Base-by-base conservation (phyloP, 192 early-diverging fungal species). In the Mortierella claussenii region DNA sequence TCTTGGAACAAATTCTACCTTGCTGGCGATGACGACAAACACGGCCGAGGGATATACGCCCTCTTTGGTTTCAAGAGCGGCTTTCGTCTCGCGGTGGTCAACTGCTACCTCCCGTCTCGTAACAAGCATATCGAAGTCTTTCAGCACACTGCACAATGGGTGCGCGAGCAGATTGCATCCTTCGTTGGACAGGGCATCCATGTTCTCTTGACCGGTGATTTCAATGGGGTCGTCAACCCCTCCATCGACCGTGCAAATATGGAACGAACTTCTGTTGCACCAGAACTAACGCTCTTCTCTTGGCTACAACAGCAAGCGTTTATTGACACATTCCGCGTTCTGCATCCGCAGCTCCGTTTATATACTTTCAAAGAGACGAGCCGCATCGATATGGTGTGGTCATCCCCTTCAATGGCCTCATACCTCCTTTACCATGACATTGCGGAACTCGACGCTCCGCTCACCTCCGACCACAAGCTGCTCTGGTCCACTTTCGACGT, bases 191-290 rank as follows among this genome's bases (percentile, higher is more conserved):
- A 50, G 13, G 48, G 48, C 2, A 7, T 4, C 37, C 32, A 37
- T 3, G 31, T 65, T 4, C 45, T 65, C 12, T 9, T 65, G 1
- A 23, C 55, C 12, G 62, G 62, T 2, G 62, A 65, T 37, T 65
- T 65, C 17, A 65, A 65, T 55, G 62, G 51, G 2, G 62, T 55
- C 2, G 51, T 55, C 17, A 55, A 65, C 42, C 62, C 62, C 5
- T 45, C 52, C 2, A 44, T 65, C n/a, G 62, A 65, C 20, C 36
- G 62, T 8, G 30, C 50, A 15, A 42, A 11, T 28, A 3, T 1
- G 2, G 21, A 6, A 13, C 34, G 28, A n/a, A 55, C 51, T 15
- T 27, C 51, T 17, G 1, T 43, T 1, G 27, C 32, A 4, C 62
- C 62, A 23, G 62, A 65, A n/a, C 52, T 53, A 5, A 24, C 40